Evolutionary conservation across 768 basidiomycete genomes (phyloP).

Genomic region (Suillus alpinus): DNA sequence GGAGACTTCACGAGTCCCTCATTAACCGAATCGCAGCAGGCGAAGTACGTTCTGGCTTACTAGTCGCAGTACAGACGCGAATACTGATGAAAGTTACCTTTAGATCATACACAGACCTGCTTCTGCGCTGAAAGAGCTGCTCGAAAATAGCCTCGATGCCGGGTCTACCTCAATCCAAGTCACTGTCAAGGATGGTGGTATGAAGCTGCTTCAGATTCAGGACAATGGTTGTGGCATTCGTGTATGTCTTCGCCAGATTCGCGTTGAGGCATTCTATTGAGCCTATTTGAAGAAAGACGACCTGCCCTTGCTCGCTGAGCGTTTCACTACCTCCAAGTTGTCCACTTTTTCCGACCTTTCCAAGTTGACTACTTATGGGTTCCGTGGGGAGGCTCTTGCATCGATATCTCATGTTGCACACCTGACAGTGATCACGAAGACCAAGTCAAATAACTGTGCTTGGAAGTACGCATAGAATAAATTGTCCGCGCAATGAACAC

Average conservation of each 20-base stretch:
- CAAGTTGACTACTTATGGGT: conserved; percentile 88
- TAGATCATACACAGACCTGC: conserved; percentile 88
- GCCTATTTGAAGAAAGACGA: conserved; percentile 65
- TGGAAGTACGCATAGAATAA: conserved; percentile 75
- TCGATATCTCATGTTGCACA: conserved; percentile 94
- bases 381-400: conserved; percentile 94
- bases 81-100: conserved; percentile 16
- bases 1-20: conserved; percentile 73
- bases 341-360: conserved; percentile 83
- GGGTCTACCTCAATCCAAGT: conserved; percentile 83
- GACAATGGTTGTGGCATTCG: conserved; percentile 96
- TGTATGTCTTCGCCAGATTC: conserved; percentile 43
- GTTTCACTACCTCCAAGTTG: conserved; percentile 95
- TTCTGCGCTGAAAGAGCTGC: conserved; percentile 92
- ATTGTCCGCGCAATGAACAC: neutral
- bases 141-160: conserved; percentile 96
- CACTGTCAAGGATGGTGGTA: conserved; percentile 90
- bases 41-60: conserved; percentile 39
- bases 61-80: neutral
- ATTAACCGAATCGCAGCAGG: conserved; percentile 92
- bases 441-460: conserved; percentile 74
- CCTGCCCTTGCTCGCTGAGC: conserved; percentile 85
- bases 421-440: conserved; percentile 89
- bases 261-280: neutral
- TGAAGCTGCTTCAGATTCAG: conserved; percentile 93